Base-by-base conservation (phyloP, 441 rosid genomes). In the Macaranga tanarius region DNA sequence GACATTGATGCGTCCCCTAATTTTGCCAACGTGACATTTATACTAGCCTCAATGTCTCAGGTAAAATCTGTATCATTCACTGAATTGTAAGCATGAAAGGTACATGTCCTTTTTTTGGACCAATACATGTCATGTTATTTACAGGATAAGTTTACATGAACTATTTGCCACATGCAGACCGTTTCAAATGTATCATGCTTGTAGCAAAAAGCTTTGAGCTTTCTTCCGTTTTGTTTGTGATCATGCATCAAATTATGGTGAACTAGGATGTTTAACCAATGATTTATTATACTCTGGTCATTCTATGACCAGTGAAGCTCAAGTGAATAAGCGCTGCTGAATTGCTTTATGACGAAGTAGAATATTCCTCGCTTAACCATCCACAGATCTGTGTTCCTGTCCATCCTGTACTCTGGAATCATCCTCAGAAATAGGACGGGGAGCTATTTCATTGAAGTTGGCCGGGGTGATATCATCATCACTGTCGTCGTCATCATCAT, bases 361-460 rank as follows among this genome's bases (percentile, higher is more conserved):
- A 34, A 34, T 34, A 34, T 34, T 34, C 38, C 38, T 34, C 38
- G 0, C 4, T 34, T 34, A 34, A 34, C 38, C 38, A 34, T 34
- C 38, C 38, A 34, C 38, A 34, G 6, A 4, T 34, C 38, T 34
- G 4, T 34, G 7, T 34, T 34, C 38, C 70, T 59, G 51, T 19
- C 17, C 25, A 40, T 81, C 72, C 16, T 57, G 50, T 54, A 13
- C 16, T 40, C 42, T 22, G 17, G 75, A 12, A 72, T 31, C 67
- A 50, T 70, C 62, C 1, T 5, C 34, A 66, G 69, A 62, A 26
- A 20, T 51, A 54, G 57, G 44, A 10, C 31, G 47, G 7, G 67
- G 15, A 68, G 67, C 55, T 16, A 67, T 63, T 26, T 76, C 78
- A 47, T 66, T 63, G 20, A 13, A n/a, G 34, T 2, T 34, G 20